Evolutionary conservation across 768 basidiomycete species (phyloP), one percentile per base, ranked within the genome.

Genomic region (Mycena latifolia): DNA sequence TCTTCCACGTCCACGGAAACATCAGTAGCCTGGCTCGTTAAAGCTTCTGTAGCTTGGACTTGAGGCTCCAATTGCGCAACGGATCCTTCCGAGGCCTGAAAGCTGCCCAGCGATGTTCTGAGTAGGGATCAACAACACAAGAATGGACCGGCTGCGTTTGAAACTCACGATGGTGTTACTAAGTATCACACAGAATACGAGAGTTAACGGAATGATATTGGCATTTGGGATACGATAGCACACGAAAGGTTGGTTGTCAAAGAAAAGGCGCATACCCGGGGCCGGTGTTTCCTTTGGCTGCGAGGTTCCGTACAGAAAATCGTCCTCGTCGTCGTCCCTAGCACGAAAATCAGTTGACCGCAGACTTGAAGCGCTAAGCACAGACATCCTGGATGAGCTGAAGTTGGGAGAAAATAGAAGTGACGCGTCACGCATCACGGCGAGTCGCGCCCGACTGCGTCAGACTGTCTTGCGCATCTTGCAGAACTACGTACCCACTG

Each of bases 241-340:
- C 63, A 67, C n/a, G 61, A 66, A 58, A 55, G 41, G 45, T 48
- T 54, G 41, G 45, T 48, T 25, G 56, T n/a, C 8, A 25, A 56
- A 51, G 60, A 52, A 56, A 64, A 66, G 46, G 60, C 57, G 61
- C 65, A 55, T 70, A 70, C 69, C 69, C 61, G 55, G 45, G 67
- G 72, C 74, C 61, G 76, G 75, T 73, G 77, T 74, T 53, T 77
- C 62, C 58, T 78, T 74, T 47, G 79, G 63, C 64, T 75, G 73
- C 11, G 79, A 69, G 46, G 87, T 80, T 29, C 61, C 92, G 71
- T 93, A 93, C 67, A 93, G 79, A 75, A 91, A 92, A 27, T 92
- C 91, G 77, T 93, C 92, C 73, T 94, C 92, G 79, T 92, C 92
- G 75, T 92, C 37, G 37, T 39, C 91, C 87, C 88, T 89, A 29